Evolutionary conservation across 768 basidiomycete species (phyloP), one percentile per base, ranked within the genome.

Genomic region (Agaricus sinodeliciosus): DNA sequence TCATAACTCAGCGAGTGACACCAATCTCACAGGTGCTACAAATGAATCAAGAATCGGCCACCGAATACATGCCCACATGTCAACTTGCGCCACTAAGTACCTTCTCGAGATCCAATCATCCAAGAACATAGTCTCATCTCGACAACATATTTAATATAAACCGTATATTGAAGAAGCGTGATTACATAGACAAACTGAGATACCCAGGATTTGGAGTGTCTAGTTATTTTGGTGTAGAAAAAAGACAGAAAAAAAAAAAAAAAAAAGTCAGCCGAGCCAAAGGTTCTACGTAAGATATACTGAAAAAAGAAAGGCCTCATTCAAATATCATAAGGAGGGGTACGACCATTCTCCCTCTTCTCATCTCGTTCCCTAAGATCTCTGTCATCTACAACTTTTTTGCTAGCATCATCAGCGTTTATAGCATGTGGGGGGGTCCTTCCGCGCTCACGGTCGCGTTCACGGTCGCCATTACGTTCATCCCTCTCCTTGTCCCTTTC

Each of bases 301-400:
- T 6, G 7, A 16, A 9, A 25, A 51, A 9, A 15, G 25, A 46
- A 40, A 9, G 25, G 49, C 51, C 18, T n/a, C 27, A 56, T 44
- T 77, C 64, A 77, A 63, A 73, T 73, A 58, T 82, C 81, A 57
- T 80, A 82, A 28, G 80, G 80, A 35, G 83, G 82, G 7, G 81
- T 82, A 58, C 75, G 76, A 48, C 76, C 77, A 63, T 73, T 68
- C 48, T 82, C 81, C 42, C 75, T 68, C 45, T 70, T 68, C 48
- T 69, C 66, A 50, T 67, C 67, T 28, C 46, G 19, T 13, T 43
- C 46, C 26, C 34, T 45, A 44, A 45, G 60, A 25, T 69, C 72
- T 26, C 68, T 63, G 34, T 69, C 69, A 42, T 57, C 61, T 46
- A 16, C 18, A 12, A 9, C 27, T 35, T 70, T 55, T 39, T 43